Base-by-base conservation (phyloP, 1,284 basidiomycete genomes). In the Tausonia pullulans region DNA sequence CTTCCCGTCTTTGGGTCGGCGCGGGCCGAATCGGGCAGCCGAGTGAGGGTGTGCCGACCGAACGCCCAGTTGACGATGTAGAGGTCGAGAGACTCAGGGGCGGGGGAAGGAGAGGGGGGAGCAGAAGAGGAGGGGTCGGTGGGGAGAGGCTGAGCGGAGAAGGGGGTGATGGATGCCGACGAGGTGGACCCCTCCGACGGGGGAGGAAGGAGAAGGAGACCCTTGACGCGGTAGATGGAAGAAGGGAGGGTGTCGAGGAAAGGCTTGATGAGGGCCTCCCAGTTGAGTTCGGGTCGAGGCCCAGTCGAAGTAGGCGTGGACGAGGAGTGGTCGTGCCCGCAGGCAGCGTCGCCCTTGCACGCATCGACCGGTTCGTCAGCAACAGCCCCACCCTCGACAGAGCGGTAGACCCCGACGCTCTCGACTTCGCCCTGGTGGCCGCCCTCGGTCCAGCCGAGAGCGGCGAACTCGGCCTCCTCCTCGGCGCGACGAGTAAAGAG, bases 41-140 rank as follows among this genome's bases (percentile, higher is more conserved):
- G 72, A 4, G 80, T 85, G 57, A 93, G 77, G 48, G 91, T 88
- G 72, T 83, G 84, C 59, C 90, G 81, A 16, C 88, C 88, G 75
- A 94, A 95, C 5, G 91, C 90, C 87, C 88, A 95, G 73, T 95
- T 95, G 67, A 94, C 73, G 67, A 93, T 88, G 70, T 81, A 74
- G 48, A 80, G 80, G 41, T 91, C 80, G 70, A 90, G 89, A 11
- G 91, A 90, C 72, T 94, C 94, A 51, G 59, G 1, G 16, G 6
- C n/a, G 57, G 49, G 3, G 58, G 39, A 39, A 54, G 8, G 39
- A 54, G 54, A 14, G 40, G 48, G 2, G 54, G 27, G 1, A 40
- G 13, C 27, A 14, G 13, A 16, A n/a, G 10, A 13, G 60, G 4
- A 41, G 62, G 27, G 43, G 52, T 27, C n/a, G 27, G 57, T 53